phyloP scores from a whole-genome alignment of 805 yeast species.

The Lipomyces starkeyi region DNA sequence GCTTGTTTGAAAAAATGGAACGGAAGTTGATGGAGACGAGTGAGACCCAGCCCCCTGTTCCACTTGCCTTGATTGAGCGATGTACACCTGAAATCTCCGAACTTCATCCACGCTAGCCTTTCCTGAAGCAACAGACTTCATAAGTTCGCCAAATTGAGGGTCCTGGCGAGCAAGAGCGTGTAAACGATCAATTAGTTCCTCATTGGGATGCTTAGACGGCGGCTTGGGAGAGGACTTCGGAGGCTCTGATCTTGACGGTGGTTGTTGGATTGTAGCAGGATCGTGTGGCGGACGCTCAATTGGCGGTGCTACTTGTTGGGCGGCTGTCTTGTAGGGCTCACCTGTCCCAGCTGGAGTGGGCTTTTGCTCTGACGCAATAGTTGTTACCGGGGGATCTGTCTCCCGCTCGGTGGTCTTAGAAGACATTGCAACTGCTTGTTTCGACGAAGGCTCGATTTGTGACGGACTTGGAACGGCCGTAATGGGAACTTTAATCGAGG shows the following conservation, averaged over 20 bases:
- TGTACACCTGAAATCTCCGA: constrained; percentile 76
- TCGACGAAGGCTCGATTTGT: neutral
- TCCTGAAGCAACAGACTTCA: constrained; percentile 88
- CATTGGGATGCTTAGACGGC: constrained; percentile 21
- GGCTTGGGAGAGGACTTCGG: constrained; percentile 5
- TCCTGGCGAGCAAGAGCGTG: constrained; percentile 82
- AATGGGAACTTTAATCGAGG: neutral
- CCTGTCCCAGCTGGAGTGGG: neutral
- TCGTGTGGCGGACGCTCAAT: neutral
- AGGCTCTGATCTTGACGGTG: neutral
- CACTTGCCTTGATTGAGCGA: constrained; percentile 53
- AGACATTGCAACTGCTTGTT: constrained; percentile 1
- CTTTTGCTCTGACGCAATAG: neutral
- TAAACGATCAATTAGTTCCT: constrained; percentile 74
- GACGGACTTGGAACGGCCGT: neutral
- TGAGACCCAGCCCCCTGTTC: constrained; percentile 1
- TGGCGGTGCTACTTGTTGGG: neutral
- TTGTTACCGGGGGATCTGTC: neutral
- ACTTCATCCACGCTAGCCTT: constrained; percentile 75
- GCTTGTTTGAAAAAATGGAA: neutral
- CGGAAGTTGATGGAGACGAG: constrained; percentile 7
- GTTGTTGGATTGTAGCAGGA: neutral
- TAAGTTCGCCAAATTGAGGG: constrained; percentile 66
- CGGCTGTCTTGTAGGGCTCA: neutral
- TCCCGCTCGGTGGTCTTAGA: neutral